Conservation (phyloP, 2,329 filamentous ascomycete species). For the Curvularia verruculosa region DNA sequence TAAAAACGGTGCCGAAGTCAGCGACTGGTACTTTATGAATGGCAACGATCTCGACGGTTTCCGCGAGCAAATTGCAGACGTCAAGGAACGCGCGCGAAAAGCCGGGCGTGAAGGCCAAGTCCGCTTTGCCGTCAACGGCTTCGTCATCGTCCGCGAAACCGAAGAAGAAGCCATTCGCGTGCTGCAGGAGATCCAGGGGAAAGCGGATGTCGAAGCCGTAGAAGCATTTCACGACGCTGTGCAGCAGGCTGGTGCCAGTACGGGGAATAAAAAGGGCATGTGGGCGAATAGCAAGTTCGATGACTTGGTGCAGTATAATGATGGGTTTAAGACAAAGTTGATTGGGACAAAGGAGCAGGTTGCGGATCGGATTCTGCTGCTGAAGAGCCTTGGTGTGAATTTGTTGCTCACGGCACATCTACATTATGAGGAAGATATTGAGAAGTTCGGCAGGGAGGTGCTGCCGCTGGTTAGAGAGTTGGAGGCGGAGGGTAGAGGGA, state of each 20-base stretch:
- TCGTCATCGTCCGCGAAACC: slow-evolving; percentile 58
- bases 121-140: slow-evolving; percentile 59
- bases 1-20: slow-evolving; percentile 56
- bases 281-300: slow-evolving; percentile 61
- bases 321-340: slow-evolving; percentile 62
- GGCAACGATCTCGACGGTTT: slow-evolving; percentile 62
- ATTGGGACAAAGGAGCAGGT: slow-evolving; percentile 61
- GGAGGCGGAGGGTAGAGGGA: slow-evolving; percentile 57
- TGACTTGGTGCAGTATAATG: slow-evolving; percentile 62
- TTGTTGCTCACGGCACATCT: slow-evolving; percentile 57
- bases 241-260: slow-evolving; percentile 57
- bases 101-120: slow-evolving; percentile 54
- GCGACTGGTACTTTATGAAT: slow-evolving; percentile 63
- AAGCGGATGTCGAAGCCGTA: slow-evolving; percentile 59
- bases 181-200: slow-evolving; percentile 60
- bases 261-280: slow-evolving; percentile 58
- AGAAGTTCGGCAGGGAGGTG: slow-evolving; percentile 56
- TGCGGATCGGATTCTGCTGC: slow-evolving; percentile 56
- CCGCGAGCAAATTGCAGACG: slow-evolving; percentile 57
- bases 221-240: slow-evolving; percentile 58
- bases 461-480: slow-evolving; percentile 56
- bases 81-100: slow-evolving; percentile 55
- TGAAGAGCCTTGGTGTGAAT: slow-evolving; percentile 55
- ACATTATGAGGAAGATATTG: slow-evolving; percentile 61
- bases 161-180: slow-evolving; percentile 59